Evolutionary conservation across 1,139 yeast genomes (phyloP).

Genomic region (Diutina ranongensis): DNA sequence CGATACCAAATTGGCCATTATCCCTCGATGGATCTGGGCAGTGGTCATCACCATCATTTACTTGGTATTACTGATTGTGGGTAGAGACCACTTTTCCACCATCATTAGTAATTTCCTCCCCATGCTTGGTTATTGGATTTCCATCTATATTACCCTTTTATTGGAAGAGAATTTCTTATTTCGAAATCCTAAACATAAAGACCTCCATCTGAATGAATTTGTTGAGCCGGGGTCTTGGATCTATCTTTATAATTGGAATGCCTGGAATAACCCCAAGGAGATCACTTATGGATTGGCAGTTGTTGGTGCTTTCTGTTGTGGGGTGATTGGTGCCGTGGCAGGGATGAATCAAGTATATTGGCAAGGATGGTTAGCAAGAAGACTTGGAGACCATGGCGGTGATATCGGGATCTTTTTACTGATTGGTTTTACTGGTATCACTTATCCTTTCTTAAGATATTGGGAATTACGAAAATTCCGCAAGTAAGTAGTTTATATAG

Average conservation of each 20-base stretch:
- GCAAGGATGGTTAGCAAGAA: constrained; percentile 1
- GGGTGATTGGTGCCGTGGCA: constrained; percentile 9
- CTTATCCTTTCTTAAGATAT: background rate
- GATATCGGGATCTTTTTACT: background rate
- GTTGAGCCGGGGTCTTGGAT: background rate
- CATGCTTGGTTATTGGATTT: constrained; percentile 21
- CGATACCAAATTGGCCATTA: constrained; percentile 12
- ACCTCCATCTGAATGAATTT: constrained; percentile 13
- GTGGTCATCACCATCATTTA: constrained; percentile 13
- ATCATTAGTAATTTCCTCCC: constrained; percentile 18
- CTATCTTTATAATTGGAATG: constrained; percentile 13
- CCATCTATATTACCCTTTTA: constrained; percentile 16
- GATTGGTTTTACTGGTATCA: background rate
- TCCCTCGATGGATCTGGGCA: constrained; percentile 21
- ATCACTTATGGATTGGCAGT: constrained; percentile 20
- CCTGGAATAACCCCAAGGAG: constrained; percentile 12
- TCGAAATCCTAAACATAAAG: constrained; percentile 9
- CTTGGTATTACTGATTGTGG: constrained; percentile 15
- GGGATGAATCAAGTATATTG: constrained; percentile 5
- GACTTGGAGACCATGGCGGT: constrained; percentile 3
- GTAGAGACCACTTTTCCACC: constrained; percentile 15
- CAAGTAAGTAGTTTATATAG: too few relatives aligned
- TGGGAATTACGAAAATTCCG: background rate
- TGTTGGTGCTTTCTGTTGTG: constrained; percentile 15
- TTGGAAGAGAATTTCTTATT: constrained; percentile 17